phyloP scores from a whole-genome alignment of 768 basidiomycete species.

The Suillus occidentalis region DNA sequence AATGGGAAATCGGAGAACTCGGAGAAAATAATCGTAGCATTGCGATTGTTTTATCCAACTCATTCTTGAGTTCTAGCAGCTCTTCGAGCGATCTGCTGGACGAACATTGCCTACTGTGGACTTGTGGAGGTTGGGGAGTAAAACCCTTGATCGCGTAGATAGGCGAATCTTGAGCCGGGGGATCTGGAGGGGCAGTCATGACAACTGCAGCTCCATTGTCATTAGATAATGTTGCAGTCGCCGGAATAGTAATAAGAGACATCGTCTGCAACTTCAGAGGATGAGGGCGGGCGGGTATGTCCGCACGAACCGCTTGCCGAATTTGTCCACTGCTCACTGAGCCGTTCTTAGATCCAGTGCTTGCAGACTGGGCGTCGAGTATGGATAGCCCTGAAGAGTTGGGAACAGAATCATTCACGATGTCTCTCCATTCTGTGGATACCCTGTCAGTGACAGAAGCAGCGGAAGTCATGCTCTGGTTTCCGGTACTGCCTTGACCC shows the following conservation, averaged over 20 bases:
- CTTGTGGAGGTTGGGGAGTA: constrained; percentile 17
- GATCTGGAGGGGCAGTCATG: constrained; percentile 3
- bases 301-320: constrained; percentile 4
- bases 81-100: constrained; percentile 45
- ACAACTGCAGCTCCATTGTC: neutral
- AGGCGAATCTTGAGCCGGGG: constrained; percentile 37
- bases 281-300: constrained; percentile 1
- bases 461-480: neutral
- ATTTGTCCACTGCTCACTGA: constrained; percentile 10
- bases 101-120: constrained; percentile 8
- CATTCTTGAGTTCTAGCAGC: constrained; percentile 58
- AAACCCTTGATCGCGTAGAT: constrained; percentile 47
- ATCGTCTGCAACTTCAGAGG: constrained; percentile 7
- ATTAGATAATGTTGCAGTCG: neutral
- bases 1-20: constrained; percentile 1
- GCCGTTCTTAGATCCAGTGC: constrained; percentile 9
- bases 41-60: constrained; percentile 65
- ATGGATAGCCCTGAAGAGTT: constrained; percentile 9
- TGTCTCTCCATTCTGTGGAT: constrained; percentile 11
- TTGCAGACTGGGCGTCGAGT: constrained; percentile 12
- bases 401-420: constrained; percentile 9
- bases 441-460: constrained; percentile 9
- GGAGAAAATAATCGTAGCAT: constrained; percentile 50
- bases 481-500: neutral
- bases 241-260: neutral